A percentile compares a stretch with the other conserved stretches of the same genome.
Evolutionary conservation across 768 basidiomycete species (phyloP).

Genomic region (Amyloporia xantha): DNA sequence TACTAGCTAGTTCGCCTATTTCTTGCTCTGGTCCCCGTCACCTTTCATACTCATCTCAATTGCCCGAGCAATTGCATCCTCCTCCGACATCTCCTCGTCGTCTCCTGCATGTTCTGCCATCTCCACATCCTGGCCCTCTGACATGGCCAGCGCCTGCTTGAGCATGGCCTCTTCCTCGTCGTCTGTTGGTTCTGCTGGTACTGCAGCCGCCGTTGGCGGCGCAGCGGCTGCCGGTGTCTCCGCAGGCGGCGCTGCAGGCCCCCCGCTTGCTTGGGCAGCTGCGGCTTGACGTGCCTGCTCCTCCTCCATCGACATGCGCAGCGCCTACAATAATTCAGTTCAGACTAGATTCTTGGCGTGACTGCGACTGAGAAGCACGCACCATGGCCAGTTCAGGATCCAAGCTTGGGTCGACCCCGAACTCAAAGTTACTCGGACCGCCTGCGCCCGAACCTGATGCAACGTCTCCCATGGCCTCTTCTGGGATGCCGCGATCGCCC

Average conservation of each 20-base stretch:
- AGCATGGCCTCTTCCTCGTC: slow-evolving; percentile 77
- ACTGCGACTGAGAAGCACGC: slow-evolving; percentile 1
- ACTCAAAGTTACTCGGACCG: slow-evolving; percentile 58
- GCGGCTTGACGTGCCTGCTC: slow-evolving; percentile 72
- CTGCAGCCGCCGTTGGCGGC: slow-evolving; percentile 23
- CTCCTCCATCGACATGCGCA: slow-evolving; percentile 97
- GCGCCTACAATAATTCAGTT: slow-evolving; percentile 47
- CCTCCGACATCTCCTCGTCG: slow-evolving; percentile 72
- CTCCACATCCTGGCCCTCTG: slow-evolving; percentile 49
- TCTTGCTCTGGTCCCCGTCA: slow-evolving; percentile 42
- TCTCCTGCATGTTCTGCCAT: slow-evolving; percentile 39
- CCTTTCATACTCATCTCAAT: slow-evolving; percentile 91
- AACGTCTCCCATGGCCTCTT: slow-evolving; percentile 48
- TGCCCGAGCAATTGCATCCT: slow-evolving; percentile 84
- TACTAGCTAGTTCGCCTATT: slow-evolving; percentile 18
- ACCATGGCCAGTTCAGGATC: slow-evolving; percentile 98
- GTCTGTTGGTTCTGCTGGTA: slow-evolving; percentile 43
- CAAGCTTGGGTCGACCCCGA: slow-evolving; percentile 89
- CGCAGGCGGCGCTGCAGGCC: slow-evolving; percentile 29
- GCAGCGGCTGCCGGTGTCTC: slow-evolving; percentile 27
- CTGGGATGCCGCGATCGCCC: slow-evolving; percentile 69
- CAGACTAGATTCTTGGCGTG: neutral
- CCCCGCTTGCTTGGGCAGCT: slow-evolving; percentile 32
- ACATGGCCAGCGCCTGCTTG: slow-evolving; percentile 71
- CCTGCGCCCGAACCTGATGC: slow-evolving; percentile 35